phyloP scores from a whole-genome alignment of 768 basidiomycete genomes.

The Lentinus brumalis region DNA sequence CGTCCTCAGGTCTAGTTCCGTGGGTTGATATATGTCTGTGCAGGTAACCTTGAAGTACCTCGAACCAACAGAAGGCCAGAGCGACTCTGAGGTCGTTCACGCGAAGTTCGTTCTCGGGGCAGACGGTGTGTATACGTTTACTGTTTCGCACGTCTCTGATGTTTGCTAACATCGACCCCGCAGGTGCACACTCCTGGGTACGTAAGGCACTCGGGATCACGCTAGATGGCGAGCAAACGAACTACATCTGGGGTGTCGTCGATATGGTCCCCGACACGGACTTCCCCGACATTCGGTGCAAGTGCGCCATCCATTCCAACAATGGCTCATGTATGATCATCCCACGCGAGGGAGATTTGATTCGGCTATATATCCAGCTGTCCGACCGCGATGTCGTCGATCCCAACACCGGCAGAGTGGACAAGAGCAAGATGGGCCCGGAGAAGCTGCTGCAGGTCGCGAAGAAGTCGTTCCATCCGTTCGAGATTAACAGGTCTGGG shows the following conservation, averaged over 20 bases:
- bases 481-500: slow-evolving; percentile 31
- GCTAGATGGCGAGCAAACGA: slow-evolving; percentile 80
- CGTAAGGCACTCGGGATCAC: slow-evolving; percentile 63
- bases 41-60: slow-evolving; percentile 52
- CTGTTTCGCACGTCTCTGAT: background rate
- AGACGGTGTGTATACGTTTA: slow-evolving; percentile 51
- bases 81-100: slow-evolving; percentile 53
- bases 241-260: slow-evolving; percentile 83
- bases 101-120: slow-evolving; percentile 79
- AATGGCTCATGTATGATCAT: slow-evolving; percentile 55
- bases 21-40: background rate
- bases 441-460: slow-evolving; percentile 47
- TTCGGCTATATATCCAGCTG: slow-evolving; percentile 57
- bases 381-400: slow-evolving; percentile 41
- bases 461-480: slow-evolving; percentile 44
- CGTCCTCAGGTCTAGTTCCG: background rate
- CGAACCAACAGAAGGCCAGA: slow-evolving; percentile 36
- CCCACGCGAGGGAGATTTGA: slow-evolving; percentile 50
- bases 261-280: slow-evolving; percentile 55
- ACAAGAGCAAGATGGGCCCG: slow-evolving; percentile 40
- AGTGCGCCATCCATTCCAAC: slow-evolving; percentile 51
- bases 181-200: slow-evolving; percentile 85
- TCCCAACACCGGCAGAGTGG: slow-evolving; percentile 42
- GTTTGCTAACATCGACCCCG: background rate
- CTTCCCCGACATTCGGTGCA: slow-evolving; percentile 57